phyloP scores from a whole-genome alignment of 768 basidiomycete species.

The Tephrocybe sp. region DNA sequence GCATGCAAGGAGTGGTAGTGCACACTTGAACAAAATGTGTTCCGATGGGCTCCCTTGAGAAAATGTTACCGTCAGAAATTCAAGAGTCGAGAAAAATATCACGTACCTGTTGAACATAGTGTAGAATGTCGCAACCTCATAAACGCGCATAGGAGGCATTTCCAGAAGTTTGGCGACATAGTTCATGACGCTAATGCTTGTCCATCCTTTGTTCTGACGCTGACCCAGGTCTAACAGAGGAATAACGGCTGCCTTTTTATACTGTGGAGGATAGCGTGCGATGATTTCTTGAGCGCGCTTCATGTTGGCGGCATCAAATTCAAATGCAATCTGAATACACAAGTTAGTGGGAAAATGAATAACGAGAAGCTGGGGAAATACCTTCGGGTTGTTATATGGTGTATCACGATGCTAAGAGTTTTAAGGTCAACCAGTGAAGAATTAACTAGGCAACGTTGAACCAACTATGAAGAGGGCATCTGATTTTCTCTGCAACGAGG shows the following conservation, averaged over 20 bases:
- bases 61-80: neutral
- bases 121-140: constrained; percentile 99
- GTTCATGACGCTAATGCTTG: constrained; percentile 98
- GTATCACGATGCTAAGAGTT: constrained; percentile 86
- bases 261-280: constrained; percentile 91
- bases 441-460: constrained; percentile 17
- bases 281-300: constrained; percentile 89
- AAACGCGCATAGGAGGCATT: constrained; percentile 97
- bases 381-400: constrained; percentile 90
- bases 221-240: constrained; percentile 95
- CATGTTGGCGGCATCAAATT: constrained; percentile 77
- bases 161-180: constrained; percentile 91
- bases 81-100: neutral
- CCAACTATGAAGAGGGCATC: constrained; percentile 87
- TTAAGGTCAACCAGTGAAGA: constrained; percentile 12
- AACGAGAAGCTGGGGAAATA: constrained; percentile 24
- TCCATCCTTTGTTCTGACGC: constrained; percentile 98
- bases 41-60: constrained; percentile 83
- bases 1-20: constrained; percentile 98
- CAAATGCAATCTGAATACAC: constrained; percentile 75
- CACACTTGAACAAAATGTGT: constrained; percentile 96
- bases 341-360: constrained; percentile 3
- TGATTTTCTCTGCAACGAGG: constrained; percentile 50
- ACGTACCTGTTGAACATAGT: constrained; percentile 98
- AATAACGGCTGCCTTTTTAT: constrained; percentile 98